Evolutionary conservation across 352 stramenopile species (phyloP), one percentile per base, ranked within the genome.

Genomic region (Phytophthora macrochlamydospora): DNA sequence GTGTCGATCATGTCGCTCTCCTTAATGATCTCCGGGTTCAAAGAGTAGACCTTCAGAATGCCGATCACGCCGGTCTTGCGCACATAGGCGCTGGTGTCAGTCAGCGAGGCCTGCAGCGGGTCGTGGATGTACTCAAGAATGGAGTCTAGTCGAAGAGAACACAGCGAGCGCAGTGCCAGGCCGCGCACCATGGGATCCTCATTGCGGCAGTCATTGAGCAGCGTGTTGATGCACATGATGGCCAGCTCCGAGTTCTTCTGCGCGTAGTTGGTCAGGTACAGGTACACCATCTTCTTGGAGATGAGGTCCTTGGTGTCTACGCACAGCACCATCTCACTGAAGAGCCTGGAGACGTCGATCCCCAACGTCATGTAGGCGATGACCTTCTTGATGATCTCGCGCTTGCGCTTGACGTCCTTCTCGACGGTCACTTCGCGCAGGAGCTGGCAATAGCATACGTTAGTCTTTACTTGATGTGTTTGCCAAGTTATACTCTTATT

Each of bases 211-310:
- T 99, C 98, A 62, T 99, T 99, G n/a, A 98, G 85, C 48, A 99
- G 83, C 52, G 98, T 99, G 84, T 99, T 99, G 71, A 99, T 99
- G 76, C 95, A 99, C 93, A 99, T 99, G 75, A 99, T 98, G 38
- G 97, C 97, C 59, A 99, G 82, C 58, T 99, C 98, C 37, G 97
- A 97, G 80, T 99, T 99, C 63, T 97, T 97, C 61, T 97, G 88
- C 5, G 98, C 98, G 81, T 99, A 99, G 73, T 98, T 99, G 71
- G 95, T 98, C 29, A 99, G 81, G 75, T 99, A 99, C n/a, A 99
- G 85, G 69, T 99, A 99, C 18, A 99, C 96, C 97, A 99, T 99
- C 76, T 99, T 99, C 85, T 99, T 99, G 32, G 99, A 96, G 52
- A 99, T 98, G 11, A 99, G 88, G 85, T 99, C 98, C 51, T 97